Conservation (phyloP, 2,329 filamentous ascomycete genomes). For the Botrytis squamosa region DNA sequence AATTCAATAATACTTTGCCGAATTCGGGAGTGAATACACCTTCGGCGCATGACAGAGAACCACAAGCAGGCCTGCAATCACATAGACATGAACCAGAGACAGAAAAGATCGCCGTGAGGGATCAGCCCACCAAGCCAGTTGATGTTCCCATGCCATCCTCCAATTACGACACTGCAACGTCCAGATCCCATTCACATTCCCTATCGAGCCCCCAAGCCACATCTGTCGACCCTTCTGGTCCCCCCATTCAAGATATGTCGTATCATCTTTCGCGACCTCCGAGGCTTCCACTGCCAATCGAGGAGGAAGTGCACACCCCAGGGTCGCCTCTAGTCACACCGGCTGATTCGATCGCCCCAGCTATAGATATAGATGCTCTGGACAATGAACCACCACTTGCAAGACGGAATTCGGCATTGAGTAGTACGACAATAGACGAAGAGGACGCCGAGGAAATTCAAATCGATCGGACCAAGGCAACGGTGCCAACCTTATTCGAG, state of each 20-base stretch:
- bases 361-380: slow-evolving; percentile 44
- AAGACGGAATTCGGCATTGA: slow-evolving; percentile 57
- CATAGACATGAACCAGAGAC: slow-evolving; percentile 32
- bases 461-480: slow-evolving; percentile 71
- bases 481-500: slow-evolving; percentile 80
- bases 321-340: slow-evolving; percentile 85
- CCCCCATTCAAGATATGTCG: slow-evolving; percentile 49
- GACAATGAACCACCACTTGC: slow-evolving; percentile 48
- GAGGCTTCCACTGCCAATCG: slow-evolving; percentile 86
- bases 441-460: slow-evolving; percentile 78
- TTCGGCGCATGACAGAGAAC: slow-evolving; percentile 29
- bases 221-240: slow-evolving; percentile 55
- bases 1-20: slow-evolving; percentile 26
- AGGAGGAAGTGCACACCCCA: slow-evolving; percentile 84
- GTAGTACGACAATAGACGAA: slow-evolving; percentile 69
- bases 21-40: slow-evolving; percentile 29
- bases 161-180: slow-evolving; percentile 32
- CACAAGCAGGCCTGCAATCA: slow-evolving; percentile 31
- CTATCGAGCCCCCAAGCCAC: slow-evolving; percentile 11
- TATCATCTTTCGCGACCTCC: slow-evolving; percentile 72
- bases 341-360: slow-evolving; percentile 52
- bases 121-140: slow-evolving; percentile 56
- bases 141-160: slow-evolving; percentile 45
- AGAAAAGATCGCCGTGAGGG: slow-evolving; percentile 40
- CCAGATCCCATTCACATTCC: slow-evolving; percentile 34